Conservation (phyloP, 805 yeast species). For the Metschnikowia orientalis region DNA sequence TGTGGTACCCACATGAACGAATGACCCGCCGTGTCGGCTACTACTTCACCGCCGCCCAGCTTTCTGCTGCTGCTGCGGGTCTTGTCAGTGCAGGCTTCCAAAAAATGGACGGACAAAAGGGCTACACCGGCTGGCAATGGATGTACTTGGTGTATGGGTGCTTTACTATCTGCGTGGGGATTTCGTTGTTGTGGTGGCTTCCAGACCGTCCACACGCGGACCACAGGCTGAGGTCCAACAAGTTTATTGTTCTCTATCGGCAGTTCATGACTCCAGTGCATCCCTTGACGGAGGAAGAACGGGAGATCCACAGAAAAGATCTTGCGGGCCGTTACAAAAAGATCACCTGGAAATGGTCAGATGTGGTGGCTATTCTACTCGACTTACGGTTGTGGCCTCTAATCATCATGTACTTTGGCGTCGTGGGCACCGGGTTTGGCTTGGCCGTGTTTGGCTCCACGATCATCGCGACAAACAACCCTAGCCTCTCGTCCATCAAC, state of each 20-base stretch:
- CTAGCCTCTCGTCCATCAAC: conserved; percentile 57
- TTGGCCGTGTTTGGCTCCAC: conserved; percentile 82
- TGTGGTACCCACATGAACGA: conserved; percentile 81
- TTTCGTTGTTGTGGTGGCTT: conserved; percentile 72
- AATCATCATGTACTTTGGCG: conserved; percentile 85
- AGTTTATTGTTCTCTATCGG: conserved; percentile 20
- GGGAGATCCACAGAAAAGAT: conserved; percentile 53
- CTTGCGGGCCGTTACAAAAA: conserved; percentile 49
- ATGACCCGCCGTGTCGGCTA: conserved; percentile 78
- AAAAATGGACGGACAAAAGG: conserved; percentile 66
- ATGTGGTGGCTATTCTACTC: conserved; percentile 48
- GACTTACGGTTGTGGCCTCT: conserved; percentile 78
- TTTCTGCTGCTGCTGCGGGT: conserved; percentile 88
- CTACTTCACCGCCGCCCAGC: conserved; percentile 87
- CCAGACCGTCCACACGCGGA: conserved; percentile 64
- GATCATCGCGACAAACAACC: conserved; percentile 61
- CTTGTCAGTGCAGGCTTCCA: conserved; percentile 86
- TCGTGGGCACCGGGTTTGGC: conserved; percentile 88
- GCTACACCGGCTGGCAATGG: conserved; percentile 85
- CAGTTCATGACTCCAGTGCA: conserved; percentile 28
- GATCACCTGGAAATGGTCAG: conserved; percentile 55
- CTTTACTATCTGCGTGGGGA: conserved; percentile 60
- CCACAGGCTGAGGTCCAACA: conserved; percentile 12
- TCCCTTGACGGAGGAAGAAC: conserved; percentile 55
- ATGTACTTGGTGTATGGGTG: conserved; percentile 73